These are phyloP conservation scores for Limonium bicolor DNA, from an alignment of 148 eudicot genomes.

Conservation along the genomic window DNA sequence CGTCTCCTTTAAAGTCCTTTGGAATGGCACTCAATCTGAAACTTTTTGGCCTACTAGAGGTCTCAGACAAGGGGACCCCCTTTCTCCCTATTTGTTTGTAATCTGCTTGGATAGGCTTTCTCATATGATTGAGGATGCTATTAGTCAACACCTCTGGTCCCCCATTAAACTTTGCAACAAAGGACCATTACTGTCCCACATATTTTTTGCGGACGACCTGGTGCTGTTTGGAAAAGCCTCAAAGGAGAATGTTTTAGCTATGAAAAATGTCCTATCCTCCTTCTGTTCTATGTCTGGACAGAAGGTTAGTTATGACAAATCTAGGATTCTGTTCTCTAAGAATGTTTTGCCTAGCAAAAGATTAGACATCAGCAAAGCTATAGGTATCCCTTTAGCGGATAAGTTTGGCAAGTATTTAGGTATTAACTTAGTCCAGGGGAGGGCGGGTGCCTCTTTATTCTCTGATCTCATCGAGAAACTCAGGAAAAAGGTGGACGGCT, in stretches of 20 bases:
- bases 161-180: background rate
- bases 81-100: background rate
- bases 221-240: background rate
- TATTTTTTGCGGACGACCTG: background rate
- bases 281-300: background rate
- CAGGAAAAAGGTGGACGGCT: background rate
- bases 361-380: background rate
- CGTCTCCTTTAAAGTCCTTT: background rate
- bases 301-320: background rate
- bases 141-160: background rate
- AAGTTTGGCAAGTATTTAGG: background rate
- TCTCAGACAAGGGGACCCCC: background rate
- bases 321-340: background rate
- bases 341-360: background rate
- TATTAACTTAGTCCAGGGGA: background rate
- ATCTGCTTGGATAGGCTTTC: background rate
- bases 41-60: background rate
- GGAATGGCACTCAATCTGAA: background rate
- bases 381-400: background rate
- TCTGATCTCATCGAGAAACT: background rate
- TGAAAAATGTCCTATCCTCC: background rate
- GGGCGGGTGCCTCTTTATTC: background rate
- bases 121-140: background rate
- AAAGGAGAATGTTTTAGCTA: background rate
- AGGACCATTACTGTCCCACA: background rate